These are phyloP conservation scores for Mentha longifolia DNA, from an alignment of 257 asterid species.

Conservation along the genomic window DNA sequence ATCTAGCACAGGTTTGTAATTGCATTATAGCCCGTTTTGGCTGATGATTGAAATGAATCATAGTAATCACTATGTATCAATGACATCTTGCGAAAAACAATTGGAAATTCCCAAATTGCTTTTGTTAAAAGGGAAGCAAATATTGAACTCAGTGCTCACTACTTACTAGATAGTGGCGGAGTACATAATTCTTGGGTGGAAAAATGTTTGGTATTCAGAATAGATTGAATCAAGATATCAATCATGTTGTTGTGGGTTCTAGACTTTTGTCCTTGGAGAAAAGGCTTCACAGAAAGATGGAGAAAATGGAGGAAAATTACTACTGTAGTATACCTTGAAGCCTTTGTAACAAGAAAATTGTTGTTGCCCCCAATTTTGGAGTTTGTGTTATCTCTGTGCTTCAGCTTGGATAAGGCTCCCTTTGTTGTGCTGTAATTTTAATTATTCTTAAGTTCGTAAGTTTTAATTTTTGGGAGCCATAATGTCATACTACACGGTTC, in stretches of 20 bases:
- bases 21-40: conserved; percentile 19
- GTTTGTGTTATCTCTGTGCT: conserved; percentile 9
- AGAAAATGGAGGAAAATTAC: background rate
- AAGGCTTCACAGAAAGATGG: background rate
- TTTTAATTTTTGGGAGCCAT: conserved; percentile 10
- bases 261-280: background rate
- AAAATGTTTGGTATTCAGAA: background rate
- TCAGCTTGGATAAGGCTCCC: background rate
- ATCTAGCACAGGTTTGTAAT: conserved; percentile 81
- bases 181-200: background rate
- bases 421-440: background rate
- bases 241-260: background rate
- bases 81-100: background rate
- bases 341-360: background rate
- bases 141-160: background rate
- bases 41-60: background rate
- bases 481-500: conserved; percentile 34
- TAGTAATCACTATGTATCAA: background rate
- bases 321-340: background rate
- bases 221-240: background rate
- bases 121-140: no score
- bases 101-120: background rate
- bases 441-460: background rate
- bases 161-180: background rate
- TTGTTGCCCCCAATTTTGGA: conserved; percentile 4